Base-by-base conservation (phyloP, 1,139 yeast species). In the Magnusiomyces magnusii region DNA sequence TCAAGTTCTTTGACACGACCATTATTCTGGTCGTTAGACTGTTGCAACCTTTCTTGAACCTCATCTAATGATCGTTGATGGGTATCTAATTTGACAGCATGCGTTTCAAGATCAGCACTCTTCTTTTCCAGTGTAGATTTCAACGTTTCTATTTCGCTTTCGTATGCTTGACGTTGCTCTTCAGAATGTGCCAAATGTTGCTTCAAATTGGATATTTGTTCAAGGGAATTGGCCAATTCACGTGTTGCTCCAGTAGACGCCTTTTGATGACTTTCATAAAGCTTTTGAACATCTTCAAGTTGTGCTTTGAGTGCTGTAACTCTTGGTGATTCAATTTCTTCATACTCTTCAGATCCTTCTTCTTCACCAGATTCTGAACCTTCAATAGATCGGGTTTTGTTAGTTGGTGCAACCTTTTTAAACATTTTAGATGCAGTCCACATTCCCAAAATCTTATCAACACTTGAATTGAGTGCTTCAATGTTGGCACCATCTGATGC, bases 201-300 rank as follows among this genome's bases (percentile, higher is more conserved):
- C 57, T 69, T 71, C 51, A 71, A 63, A 21, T 49, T 65, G 5
- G 67, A 61, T 23, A 70, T 62, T 58, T 68, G 67, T 25, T 62
- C 60, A 50, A 66, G 62, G 0, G 71, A 67, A 17, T 51, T 59
- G 2, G 66, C 58, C 1, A 70, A 64, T 36, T 69, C 69, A n/a
- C 52, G 56, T 0, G 66, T 64, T 3, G 72, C 68, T 58, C 62
- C 64, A 17, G 64, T 69, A n/a, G 72, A 67, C 1, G 74, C 75
- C 21, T 63, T 64, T 62, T 65, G 66, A 57, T 72, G 74, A 19
- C 66, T 49, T 55, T 65, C 69, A 57, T 70, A 72, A 25, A 71
- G 63, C 54, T 65, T 53, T n/a, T 58, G 61, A 24, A 66, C 64
- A 10, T 65, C 64, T 2, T 58, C 65, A 36, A 68, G 59, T 58